Conservation (phyloP, 805 yeast genomes). For the Candida jianshihensis region DNA sequence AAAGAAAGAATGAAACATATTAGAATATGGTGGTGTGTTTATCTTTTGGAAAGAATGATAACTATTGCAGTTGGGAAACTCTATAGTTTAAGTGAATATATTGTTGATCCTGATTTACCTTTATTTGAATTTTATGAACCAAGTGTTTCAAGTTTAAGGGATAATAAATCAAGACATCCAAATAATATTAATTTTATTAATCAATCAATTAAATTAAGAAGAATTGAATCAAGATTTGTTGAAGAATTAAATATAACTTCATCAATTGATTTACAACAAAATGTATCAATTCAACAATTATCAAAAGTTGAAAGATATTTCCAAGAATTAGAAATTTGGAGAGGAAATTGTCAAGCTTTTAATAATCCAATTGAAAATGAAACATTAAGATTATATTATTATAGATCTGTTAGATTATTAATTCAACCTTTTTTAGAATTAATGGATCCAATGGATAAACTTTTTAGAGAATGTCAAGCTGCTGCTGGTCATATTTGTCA, state of each 20-base stretch:
- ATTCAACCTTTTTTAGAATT: constrained; percentile 61
- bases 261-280: constrained; percentile 18
- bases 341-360: constrained; percentile 43
- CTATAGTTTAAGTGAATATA: constrained; percentile 43
- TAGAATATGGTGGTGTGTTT: constrained; percentile 60
- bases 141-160: constrained; percentile 28
- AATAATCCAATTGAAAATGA: constrained; percentile 48
- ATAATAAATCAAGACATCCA: constrained; percentile 12
- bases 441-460: constrained; percentile 50
- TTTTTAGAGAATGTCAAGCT: constrained; percentile 61
- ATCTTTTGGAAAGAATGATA: constrained; percentile 54
- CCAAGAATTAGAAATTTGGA: constrained; percentile 51
- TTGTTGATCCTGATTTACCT: constrained; percentile 42
- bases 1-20: constrained; percentile 32
- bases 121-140: constrained; percentile 34
- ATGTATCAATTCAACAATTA: constrained; percentile 28
- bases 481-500: constrained; percentile 69
- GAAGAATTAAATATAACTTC: constrained; percentile 39
- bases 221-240: constrained; percentile 55
- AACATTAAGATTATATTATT: constrained; percentile 51
- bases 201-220: constrained; percentile 47
- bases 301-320: constrained; percentile 45
- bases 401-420: constrained; percentile 50
- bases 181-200: constrained; percentile 35
- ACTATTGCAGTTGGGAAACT: constrained; percentile 57